Percentiles rank a stretch among this genome's conserved stretches.
Conservation (phyloP, 805 yeast genomes). For the Starmerella etchellsii region DNA sequence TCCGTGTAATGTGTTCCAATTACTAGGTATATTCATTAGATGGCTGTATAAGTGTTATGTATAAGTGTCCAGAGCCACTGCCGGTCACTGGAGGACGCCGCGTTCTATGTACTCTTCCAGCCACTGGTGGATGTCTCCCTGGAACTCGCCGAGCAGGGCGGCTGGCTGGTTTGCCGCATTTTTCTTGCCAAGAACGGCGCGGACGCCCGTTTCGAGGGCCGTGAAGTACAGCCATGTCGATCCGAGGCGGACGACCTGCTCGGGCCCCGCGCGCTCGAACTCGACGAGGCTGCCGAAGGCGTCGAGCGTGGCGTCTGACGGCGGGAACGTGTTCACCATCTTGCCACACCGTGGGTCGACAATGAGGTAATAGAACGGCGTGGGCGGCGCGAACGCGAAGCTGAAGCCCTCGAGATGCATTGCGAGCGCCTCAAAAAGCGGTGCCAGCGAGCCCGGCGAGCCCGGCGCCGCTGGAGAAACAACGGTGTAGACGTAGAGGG, state of each 20-base stretch:
- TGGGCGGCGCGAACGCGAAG: slow-evolving; percentile 21
- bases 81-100: background rate
- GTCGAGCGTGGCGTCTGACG: slow-evolving; percentile 1
- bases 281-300: slow-evolving; percentile 7
- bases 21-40: too few species aligned
- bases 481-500: slow-evolving; percentile 7
- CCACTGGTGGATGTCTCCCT: slow-evolving; percentile 16
- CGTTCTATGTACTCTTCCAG: slow-evolving; percentile 8
- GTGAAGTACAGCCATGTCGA: slow-evolving; percentile 15
- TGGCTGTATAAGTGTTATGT: too few species aligned
- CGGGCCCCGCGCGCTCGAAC: background rate
- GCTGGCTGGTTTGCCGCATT: slow-evolving; percentile 6
- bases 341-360: background rate
- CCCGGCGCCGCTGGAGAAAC: background rate
- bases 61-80: too few species aligned
- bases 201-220: background rate
- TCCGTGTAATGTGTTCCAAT: too few species aligned
- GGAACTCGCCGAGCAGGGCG: slow-evolving; percentile 11
- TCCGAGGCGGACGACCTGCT: slow-evolving; percentile 12
- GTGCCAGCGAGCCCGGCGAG: background rate
- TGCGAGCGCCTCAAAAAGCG: slow-evolving; percentile 9
- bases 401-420: slow-evolving; percentile 16
- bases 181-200: slow-evolving; percentile 14
- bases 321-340: slow-evolving; percentile 12
- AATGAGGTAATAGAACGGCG: slow-evolving; percentile 14